phyloP scores from a whole-genome alignment of 2,329 filamentous ascomycete genomes.

The Phialophora verrucosa region DNA sequence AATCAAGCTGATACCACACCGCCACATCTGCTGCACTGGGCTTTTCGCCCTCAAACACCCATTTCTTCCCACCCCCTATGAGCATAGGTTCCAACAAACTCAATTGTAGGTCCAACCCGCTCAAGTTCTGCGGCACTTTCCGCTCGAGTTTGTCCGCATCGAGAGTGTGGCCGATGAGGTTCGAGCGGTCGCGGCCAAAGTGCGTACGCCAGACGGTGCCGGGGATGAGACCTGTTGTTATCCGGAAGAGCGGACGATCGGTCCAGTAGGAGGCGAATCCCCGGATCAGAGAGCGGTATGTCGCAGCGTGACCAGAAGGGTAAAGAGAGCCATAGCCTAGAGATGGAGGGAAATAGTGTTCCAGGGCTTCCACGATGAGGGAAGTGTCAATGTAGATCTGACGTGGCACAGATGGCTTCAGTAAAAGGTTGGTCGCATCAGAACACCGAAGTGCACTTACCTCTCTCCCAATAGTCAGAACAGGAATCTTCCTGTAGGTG shows the following conservation, averaged over 20 bases:
- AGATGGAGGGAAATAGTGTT: conserved; percentile 26
- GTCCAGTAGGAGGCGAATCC: conserved; percentile 33
- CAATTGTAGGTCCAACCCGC: conserved; percentile 34
- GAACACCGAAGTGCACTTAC: conserved; percentile 11
- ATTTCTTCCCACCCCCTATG: not conserved
- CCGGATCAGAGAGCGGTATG: conserved; percentile 25
- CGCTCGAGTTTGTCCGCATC: conserved; percentile 34
- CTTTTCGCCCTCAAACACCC: conserved; percentile 28
- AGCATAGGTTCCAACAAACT: conserved; percentile 35
- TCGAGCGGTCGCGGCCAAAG: conserved; percentile 34
- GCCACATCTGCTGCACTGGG: conserved; percentile 34
- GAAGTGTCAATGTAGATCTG: conserved; percentile 39
- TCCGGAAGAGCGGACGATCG: conserved; percentile 36
- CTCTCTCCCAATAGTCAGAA: conserved; percentile 68
- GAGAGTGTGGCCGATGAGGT: conserved; percentile 37
- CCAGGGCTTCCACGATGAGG: conserved; percentile 33
- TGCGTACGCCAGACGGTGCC: conserved; percentile 32
- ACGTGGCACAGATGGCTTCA: not conserved
- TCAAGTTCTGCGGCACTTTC: conserved; percentile 36
- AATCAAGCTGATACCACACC: conserved; percentile 38
- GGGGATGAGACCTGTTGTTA: conserved; percentile 37
- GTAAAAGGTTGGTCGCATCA: not conserved
- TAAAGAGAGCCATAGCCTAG: conserved; percentile 30
- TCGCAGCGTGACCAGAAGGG: conserved; percentile 7
- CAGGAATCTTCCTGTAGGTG: conserved; percentile 70